Evolutionary conservation across 176 grass and related monocot species (phyloP).

Genomic region (Bolboschoenus planiculmis): DNA sequence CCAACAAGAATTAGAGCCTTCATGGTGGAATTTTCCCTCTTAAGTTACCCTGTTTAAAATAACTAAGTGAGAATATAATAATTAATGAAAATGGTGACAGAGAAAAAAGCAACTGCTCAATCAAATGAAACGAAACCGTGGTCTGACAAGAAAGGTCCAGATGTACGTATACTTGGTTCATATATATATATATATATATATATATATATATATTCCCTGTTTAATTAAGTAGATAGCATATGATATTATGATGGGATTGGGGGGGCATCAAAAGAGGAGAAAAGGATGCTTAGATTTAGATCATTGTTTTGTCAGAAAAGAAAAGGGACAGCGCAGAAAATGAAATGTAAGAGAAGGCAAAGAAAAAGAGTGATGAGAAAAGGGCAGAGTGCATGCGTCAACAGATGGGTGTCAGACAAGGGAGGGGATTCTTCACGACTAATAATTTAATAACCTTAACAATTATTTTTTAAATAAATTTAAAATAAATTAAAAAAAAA

Average conservation of each 20-base stretch:
- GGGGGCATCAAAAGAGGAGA: neutral
- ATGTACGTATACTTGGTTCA: too few species aligned
- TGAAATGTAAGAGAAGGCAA: slow-evolving; percentile 20
- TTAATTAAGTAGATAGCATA: too few species aligned
- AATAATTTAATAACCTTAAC: too few species aligned
- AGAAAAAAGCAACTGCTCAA: neutral
- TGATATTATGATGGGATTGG: too few species aligned
- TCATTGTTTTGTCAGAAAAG: neutral
- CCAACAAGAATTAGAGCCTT: slow-evolving; percentile 92
- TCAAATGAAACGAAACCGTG: neutral
- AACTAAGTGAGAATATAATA: slow-evolving; percentile 11
- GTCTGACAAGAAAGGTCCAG: neutral
- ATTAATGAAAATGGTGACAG: neutral
- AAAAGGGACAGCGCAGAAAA: neutral
- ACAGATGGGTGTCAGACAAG: too few species aligned
- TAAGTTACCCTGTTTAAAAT: neutral
- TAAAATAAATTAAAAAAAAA: too few species aligned
- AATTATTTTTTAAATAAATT: too few species aligned
- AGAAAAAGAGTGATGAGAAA: slow-evolving; percentile 13
- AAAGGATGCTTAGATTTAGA: slow-evolving; percentile 7
- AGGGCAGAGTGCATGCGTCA: slow-evolving; percentile 18
- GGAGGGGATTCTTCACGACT: too few species aligned
- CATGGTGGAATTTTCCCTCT: slow-evolving; percentile 36
- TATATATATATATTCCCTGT: too few species aligned
- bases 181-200: too few species aligned